Base-by-base conservation (phyloP, 306 rosid species). In the Cicer arietinum region DNA sequence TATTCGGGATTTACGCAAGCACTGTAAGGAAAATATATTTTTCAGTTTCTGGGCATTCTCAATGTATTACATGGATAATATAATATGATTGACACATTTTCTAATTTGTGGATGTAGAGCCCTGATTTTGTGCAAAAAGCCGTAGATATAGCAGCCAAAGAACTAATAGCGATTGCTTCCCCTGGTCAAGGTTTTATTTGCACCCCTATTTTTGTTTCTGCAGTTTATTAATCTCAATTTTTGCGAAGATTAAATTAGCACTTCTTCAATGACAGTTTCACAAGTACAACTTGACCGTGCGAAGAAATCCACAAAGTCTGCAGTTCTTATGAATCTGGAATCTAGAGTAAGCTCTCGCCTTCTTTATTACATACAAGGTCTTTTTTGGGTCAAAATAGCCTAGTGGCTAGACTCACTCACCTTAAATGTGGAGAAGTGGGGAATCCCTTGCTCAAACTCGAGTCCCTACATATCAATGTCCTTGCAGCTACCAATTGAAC, bases 281-380 rank as follows among this genome's bases (percentile, higher is more conserved):
- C 86, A 88, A 80, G 83, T 69, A 54, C 96, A 95, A 85, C 98
- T 95, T 64, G 84, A 86, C 69, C 97, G 99, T 37, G 99, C 99
- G 71, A 95, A 92, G 75, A 77, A 86, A 82, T 70, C 97, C 66
- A 95, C 99, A 42, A 95, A 90, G 77, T 85, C 98, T 43, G 99
- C 99, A 46, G 90, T 95, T 83, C 84, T 95, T 66, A 95, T 95
- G 99, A 95, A 95, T 80, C 89, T 95, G 66, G 99, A 95, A 78
- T 95, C 99, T 62, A 85, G 98, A 84, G 99, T 95, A 90, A 58
- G 80, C 70, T 52, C 67, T 63, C 77, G 2, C 67, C 70, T 71
- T 68, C 50, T 69, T n/a, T 35, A 46, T 7, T 30, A 10, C 77
- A 74, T 53, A 7, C 46, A 43, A 43, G 10, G 37, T 30, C 1